These are phyloP conservation scores for Nepenthes alata DNA, from an alignment of 179 eudicot genomes.

Conservation along the genomic window DNA sequence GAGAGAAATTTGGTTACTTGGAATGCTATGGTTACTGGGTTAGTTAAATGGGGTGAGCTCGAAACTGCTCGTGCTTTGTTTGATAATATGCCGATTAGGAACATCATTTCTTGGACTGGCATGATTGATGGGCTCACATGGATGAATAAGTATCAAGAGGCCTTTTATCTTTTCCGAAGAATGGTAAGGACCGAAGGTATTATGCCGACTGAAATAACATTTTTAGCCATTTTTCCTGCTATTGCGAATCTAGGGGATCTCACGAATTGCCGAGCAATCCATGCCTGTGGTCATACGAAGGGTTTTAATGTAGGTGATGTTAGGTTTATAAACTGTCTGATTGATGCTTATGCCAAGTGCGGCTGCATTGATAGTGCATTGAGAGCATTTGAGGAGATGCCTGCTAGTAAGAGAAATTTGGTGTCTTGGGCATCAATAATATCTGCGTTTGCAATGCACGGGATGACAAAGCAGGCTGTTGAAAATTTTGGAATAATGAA, in stretches of 20 bases:
- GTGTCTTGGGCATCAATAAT: slow-evolving; percentile 67
- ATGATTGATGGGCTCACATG: slow-evolving; percentile 50
- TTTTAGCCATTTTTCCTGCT: slow-evolving; percentile 38
- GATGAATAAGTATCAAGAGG: slow-evolving; percentile 21
- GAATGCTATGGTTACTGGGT: slow-evolving; percentile 59
- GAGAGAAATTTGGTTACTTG: slow-evolving; percentile 48
- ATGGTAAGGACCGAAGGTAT: slow-evolving; percentile 28
- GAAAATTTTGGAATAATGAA: slow-evolving; percentile 34
- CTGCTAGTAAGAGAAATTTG: slow-evolving; percentile 22
- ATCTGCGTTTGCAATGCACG: slow-evolving; percentile 56
- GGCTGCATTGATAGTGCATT: slow-evolving; percentile 47
- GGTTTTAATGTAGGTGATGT: slow-evolving; percentile 23
- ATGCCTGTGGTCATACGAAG: slow-evolving; percentile 32
- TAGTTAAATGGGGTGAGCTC: slow-evolving; percentile 34
- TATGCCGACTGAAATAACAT: slow-evolving; percentile 45
- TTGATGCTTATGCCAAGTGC: slow-evolving; percentile 53
- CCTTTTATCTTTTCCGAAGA: slow-evolving; percentile 29
- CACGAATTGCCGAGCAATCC: slow-evolving; percentile 32
- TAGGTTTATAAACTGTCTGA: slow-evolving; percentile 38
- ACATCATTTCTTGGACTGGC: slow-evolving; percentile 65
- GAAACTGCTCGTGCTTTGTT: slow-evolving; percentile 32
- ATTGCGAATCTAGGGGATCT: slow-evolving; percentile 36
- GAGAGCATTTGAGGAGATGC: slow-evolving; percentile 27
- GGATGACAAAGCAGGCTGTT: slow-evolving; percentile 49
- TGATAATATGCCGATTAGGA: slow-evolving; percentile 38